A percentile compares a stretch with the other conserved stretches of the same genome.
These are phyloP conservation scores for Chlamydomonas sp. DNA, from an alignment of 139 green algal genomes.

Conservation along the genomic window DNA sequence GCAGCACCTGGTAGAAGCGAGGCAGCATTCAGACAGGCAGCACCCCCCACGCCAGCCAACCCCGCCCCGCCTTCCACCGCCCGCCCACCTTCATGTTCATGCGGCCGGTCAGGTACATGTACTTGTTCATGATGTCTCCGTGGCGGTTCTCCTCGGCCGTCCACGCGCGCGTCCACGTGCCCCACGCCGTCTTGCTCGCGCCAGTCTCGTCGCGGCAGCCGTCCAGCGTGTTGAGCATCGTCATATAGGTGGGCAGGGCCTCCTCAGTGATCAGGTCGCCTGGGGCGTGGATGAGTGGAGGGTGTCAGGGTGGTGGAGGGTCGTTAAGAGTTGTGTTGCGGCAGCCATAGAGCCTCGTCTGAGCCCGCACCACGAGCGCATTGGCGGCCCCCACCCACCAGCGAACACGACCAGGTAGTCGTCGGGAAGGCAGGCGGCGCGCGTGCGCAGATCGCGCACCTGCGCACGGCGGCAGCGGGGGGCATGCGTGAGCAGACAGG, in stretches of 20 bases:
- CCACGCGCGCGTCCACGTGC: slow-evolving; percentile 76
- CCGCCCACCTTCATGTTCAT: slow-evolving; percentile 61
- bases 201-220: slow-evolving; percentile 89
- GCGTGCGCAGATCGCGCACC: slow-evolving; percentile 77
- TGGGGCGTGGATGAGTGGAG: slow-evolving; percentile 49
- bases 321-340: no score
- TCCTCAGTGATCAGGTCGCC: slow-evolving; percentile 97
- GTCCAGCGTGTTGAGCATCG: slow-evolving; percentile 99
- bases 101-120: slow-evolving; percentile 76
- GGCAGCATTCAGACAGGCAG: no score
- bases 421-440: slow-evolving; percentile 74
- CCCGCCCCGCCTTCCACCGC: neutral
- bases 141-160: slow-evolving; percentile 98
- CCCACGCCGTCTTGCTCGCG: slow-evolving; percentile 75
- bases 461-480: slow-evolving; percentile 31
- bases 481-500: no score
- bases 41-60: neutral
- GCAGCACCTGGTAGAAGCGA: no score
- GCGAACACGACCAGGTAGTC: slow-evolving; percentile 93
- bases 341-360: no score
- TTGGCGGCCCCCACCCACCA: slow-evolving; percentile 51
- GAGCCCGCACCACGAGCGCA: no score
- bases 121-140: slow-evolving; percentile 97
- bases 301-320: no score
- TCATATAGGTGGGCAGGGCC: slow-evolving; percentile 99